These are phyloP conservation scores for Cenchrus fungigraminus DNA, from an alignment of 176 grass and related monocot species.

Conservation along the genomic window DNA sequence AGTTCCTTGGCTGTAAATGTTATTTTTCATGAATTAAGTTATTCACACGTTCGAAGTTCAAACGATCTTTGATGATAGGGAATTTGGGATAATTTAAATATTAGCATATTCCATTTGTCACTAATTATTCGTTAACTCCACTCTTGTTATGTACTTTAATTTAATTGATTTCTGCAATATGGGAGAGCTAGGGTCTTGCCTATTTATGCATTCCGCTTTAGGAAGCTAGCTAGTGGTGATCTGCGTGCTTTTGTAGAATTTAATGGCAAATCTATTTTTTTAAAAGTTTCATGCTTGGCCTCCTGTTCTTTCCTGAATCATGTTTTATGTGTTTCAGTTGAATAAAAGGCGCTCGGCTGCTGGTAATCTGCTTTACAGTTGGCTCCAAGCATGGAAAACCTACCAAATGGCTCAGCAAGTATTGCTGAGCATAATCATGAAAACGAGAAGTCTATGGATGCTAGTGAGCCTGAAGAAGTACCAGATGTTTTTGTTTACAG, in stretches of 20 bases:
- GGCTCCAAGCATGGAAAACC: conserved; percentile 51
- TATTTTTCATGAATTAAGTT: neutral
- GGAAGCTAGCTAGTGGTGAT: neutral
- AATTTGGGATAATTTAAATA: neutral
- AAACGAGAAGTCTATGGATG: conserved; percentile 28
- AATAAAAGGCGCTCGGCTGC: conserved; percentile 7
- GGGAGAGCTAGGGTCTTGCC: neutral
- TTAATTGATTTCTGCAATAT: neutral
- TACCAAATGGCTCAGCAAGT: conserved; percentile 30
- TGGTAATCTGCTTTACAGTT: neutral
- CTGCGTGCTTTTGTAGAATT: conserved; percentile 1
- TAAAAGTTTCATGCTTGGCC: neutral
- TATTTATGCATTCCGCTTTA: neutral
- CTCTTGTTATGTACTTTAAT: neutral
- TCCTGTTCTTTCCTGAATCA: neutral
- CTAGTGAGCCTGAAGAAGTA: conserved; percentile 38
- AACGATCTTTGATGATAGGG: neutral
- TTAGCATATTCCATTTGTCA: neutral
- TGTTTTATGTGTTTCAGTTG: conserved; percentile 40
- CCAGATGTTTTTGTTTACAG: conserved; percentile 69
- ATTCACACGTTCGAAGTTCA: neutral
- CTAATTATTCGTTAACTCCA: neutral
- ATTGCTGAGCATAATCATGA: conserved; percentile 38
- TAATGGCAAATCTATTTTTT: neutral
- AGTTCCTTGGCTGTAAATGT: neutral